Evolutionary conservation across 1,284 basidiomycete species (phyloP), one percentile per base, ranked within the genome.

Genomic region (Ceratobasidium sp.): DNA sequence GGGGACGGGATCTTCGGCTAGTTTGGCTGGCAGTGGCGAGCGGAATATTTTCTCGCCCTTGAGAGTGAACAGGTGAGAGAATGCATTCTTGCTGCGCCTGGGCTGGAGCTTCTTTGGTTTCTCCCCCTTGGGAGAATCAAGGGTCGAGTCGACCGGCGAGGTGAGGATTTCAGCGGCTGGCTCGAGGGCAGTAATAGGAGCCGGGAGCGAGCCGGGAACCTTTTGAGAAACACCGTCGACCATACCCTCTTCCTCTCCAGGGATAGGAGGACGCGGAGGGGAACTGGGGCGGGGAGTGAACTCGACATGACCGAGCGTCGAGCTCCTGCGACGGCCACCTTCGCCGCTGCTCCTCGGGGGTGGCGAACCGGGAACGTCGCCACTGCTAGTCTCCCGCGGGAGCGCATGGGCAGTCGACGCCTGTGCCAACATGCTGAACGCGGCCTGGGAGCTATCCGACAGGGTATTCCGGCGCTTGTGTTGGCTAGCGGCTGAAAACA

Each of bases 391-490:
- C 23, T 50, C 47, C 7, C 7, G 8, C 29, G 58, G 58, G 30
- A 60, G 6, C 7, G 59, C 59, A 42, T 64, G 59, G 7, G 49
- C 59, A 44, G 59, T 64, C n/a, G 59, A 47, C 7, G 59, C 21
- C 49, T 25, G 49, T 6, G 49, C 49, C 49, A 47, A 64, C 19
- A 64, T 64, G 33, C 23, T 42, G 29, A 52, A 64, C 58, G 23
- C 47, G 21, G 59, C 21, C 30, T 46, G 42, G 5, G 59, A 42
- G 30, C 49, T 36, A 42, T 64, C 49, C 2, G 59, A 64, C 19
- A 64, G 36, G n/a, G 59, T 64, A 53, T 64, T 64, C 25, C 59
- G 47, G 23, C 59, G 59, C 56, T 57, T 57, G 36, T 46, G n/a
- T 27, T 4, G 16, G 5, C 11, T 36, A 13, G 25, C 36, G 29